Evolutionary conservation across 345 rosid genomes (phyloP).

Genomic region (Aquilaria yunnanensis): DNA sequence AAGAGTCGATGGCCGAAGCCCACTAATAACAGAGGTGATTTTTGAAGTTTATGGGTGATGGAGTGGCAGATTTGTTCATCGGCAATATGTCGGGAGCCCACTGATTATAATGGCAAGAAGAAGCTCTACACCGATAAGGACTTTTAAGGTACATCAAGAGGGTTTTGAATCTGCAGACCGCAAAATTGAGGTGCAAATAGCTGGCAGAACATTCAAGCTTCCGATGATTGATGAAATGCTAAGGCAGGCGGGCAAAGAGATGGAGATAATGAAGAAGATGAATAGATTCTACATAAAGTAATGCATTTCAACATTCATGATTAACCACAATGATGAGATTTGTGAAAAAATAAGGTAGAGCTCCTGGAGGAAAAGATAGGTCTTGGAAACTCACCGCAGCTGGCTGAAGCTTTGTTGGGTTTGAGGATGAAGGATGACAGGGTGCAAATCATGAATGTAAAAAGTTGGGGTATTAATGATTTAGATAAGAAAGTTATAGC

Average conservation of each 20-base stretch:
- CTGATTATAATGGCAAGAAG: constrained; percentile 45
- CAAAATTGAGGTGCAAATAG: constrained; percentile 49
- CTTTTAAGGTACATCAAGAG: constrained; percentile 52
- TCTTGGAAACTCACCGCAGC: constrained; percentile 19
- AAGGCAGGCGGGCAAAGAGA: constrained; percentile 26
- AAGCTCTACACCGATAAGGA: constrained; percentile 54
- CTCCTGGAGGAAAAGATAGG: constrained; percentile 41
- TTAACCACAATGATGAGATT: constrained; percentile 40
- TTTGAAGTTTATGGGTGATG: constrained; percentile 85
- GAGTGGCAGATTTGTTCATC: constrained; percentile 92
- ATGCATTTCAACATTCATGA: constrained; percentile 46
- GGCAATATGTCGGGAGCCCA: constrained; percentile 17
- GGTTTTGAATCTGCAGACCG: constrained; percentile 39
- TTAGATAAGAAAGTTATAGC: too few species aligned
- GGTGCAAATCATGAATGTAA: too few species aligned
- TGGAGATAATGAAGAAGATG: constrained; percentile 38
- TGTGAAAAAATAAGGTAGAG: constrained; percentile 46
- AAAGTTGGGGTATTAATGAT: too few species aligned
- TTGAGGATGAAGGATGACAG: too few species aligned
- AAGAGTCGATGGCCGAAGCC: constrained; percentile 41
- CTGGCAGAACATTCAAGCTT: constrained; percentile 38
- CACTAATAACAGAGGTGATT: constrained; percentile 85
- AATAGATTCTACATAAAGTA: constrained; percentile 38
- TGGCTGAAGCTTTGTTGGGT: too few species aligned
- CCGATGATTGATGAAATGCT: constrained; percentile 33